Percentiles rank a stretch among this genome's conserved stretches.
Evolutionary conservation across 2,329 filamentous ascomycete species (phyloP).

Genomic region (Ceratocystiopsis sp.): DNA sequence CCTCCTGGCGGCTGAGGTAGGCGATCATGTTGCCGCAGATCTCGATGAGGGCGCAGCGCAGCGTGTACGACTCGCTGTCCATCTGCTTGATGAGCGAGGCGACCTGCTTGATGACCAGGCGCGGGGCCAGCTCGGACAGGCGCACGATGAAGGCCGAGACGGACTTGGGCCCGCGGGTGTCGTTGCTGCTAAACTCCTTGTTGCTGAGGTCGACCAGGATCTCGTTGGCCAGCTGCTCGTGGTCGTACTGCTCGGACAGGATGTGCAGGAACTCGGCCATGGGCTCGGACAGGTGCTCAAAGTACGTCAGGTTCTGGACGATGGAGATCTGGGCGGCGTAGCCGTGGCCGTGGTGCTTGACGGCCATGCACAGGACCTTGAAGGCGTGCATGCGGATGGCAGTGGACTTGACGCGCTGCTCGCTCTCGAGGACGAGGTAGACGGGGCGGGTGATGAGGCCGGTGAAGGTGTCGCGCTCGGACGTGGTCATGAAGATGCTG

Average conservation of each 20-base stretch:
- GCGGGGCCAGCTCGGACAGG: conserved; percentile 78
- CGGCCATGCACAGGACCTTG: conserved; percentile 87
- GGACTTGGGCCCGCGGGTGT: conserved; percentile 88
- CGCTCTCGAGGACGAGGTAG: conserved; percentile 87
- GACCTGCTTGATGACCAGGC: conserved; percentile 94
- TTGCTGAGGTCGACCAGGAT: conserved; percentile 86
- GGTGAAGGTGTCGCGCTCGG: conserved; percentile 89
- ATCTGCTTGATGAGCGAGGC: conserved; percentile 85
- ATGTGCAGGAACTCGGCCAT: conserved; percentile 99
- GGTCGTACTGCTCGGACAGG: conserved; percentile 91
- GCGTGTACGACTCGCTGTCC: conserved; percentile 92
- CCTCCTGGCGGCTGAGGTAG: conserved; percentile 79
- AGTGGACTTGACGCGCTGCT: conserved; percentile 77
- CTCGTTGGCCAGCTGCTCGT: conserved; percentile 86
- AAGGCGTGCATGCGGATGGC: conserved; percentile 92
- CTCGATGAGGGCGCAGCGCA: conserved; percentile 86
- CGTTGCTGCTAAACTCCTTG: conserved; percentile 96
- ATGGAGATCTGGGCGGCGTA: conserved; percentile 96
- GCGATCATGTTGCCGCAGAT: conserved; percentile 91
- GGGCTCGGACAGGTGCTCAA: conserved; percentile 94
- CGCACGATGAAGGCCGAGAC: conserved; percentile 88
- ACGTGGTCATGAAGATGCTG: conserved; percentile 89
- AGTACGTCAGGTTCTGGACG: conserved; percentile 93
- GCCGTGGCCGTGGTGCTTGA: conserved; percentile 94
- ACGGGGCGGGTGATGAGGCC: conserved; percentile 81